phyloP scores from a whole-genome alignment of 768 basidiomycete species.

The Pulveroboletus sp. region DNA sequence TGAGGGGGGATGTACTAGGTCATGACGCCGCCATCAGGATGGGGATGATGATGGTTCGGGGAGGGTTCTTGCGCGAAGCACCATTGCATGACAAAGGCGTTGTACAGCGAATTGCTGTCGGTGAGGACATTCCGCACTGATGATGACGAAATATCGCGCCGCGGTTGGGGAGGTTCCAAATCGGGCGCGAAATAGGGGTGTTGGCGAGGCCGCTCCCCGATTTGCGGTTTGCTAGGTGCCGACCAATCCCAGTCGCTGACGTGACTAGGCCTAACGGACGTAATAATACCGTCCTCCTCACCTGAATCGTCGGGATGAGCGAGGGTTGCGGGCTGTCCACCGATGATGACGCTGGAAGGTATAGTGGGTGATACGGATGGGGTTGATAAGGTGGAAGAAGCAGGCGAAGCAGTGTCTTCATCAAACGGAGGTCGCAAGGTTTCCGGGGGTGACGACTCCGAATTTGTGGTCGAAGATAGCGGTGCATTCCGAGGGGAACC shows the following conservation, averaged over 20 bases:
- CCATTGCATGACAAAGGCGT: constrained; percentile 63
- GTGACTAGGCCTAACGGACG: neutral
- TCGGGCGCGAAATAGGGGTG: neutral
- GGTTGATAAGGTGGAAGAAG: constrained; percentile 28
- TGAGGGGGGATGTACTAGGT: constrained; percentile 3
- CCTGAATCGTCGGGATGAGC: neutral
- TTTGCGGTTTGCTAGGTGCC: neutral
- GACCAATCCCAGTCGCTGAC: constrained; percentile 26
- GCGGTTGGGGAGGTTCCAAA: no score
- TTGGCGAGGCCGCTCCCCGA: neutral
- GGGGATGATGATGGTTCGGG: constrained; percentile 16
- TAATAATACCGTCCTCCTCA: neutral
- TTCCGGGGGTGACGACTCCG: neutral
- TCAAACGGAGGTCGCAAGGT: neutral
- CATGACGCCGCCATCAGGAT: constrained; percentile 17
- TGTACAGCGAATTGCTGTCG: constrained; percentile 40
- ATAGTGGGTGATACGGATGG: constrained; percentile 21
- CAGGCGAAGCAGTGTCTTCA: constrained; percentile 21
- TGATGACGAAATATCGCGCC: no score
- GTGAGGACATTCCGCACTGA: neutral
- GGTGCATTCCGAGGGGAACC: neutral
- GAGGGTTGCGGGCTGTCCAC: constrained; percentile 23
- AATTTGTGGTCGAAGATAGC: neutral
- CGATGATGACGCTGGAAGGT: constrained; percentile 22
- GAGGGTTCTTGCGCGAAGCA: constrained; percentile 55